Base-by-base conservation (phyloP, 495 filamentous ascomycete genomes). In the Penicillium paxilli region DNA sequence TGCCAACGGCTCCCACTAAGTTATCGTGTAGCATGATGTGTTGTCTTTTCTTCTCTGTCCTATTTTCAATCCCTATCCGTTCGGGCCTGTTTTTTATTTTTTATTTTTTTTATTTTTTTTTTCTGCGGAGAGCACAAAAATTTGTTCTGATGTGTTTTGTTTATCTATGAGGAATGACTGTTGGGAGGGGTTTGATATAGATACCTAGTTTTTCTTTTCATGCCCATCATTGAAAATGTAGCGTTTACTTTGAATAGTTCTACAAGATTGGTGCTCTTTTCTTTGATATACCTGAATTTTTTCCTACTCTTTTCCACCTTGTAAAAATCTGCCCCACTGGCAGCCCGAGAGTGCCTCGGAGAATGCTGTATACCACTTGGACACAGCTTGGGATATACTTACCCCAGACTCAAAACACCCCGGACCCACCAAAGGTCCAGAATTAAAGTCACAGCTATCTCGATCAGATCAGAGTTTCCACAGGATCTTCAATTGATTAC, bases 1-100 rank as follows among this genome's bases (percentile, higher is more conserved):
- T n/a, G 37, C 64, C 40, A 73, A 75, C 55, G 66, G 73, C 47
- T 56, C 60, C 26, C 45, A 66, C 38, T 60, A 71, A 67, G 41
- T 53, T n/a, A n/a, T n/a, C n/a, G 21, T 40, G 32, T 49, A 17
- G 14, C 22, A 4, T 9, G 24, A 35, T 20, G 17, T 30, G 23
- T 46, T 19, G 33, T 17, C 47, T 57, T 32, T 20, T 21, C 11
- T 35, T 49, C 11, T 7, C 25, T 46, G 23, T 23, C 44, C 44
- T 46, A 24, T 46, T 9, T 42, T 46, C 23, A 44, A n/a, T 49
- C 20, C n/a, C 14, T 44, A 24, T 23, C 11, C 33, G 19, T 21
- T 33, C 14, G 28, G 46, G 46, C 16, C 23, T 28, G 19, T 21
- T 49, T 22, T 14, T 42, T 42, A n/a, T n/a, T n/a, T n/a, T n/a